A percentile compares a stretch with the other conserved stretches of the same genome.
Evolutionary conservation across 768 basidiomycete genomes (phyloP).

Genomic region (Butyriboletus loyo): DNA sequence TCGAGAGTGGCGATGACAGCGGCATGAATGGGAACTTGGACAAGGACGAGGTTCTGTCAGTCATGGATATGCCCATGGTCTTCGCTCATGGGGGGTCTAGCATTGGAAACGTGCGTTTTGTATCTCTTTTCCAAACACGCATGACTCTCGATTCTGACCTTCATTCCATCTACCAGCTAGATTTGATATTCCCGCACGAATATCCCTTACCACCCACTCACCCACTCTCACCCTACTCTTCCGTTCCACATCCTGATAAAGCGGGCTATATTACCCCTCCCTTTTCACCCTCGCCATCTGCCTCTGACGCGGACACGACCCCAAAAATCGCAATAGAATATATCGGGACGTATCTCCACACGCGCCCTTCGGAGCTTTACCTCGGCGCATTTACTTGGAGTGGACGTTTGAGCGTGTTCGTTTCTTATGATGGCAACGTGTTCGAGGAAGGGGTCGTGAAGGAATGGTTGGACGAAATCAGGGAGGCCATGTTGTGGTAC

Average conservation of each 20-base stretch:
- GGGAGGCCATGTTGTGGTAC: constrained; percentile 32
- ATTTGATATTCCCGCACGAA: constrained; percentile 32
- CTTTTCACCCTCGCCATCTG: not conserved
- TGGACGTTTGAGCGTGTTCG: constrained; percentile 32
- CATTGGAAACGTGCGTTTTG: constrained; percentile 28
- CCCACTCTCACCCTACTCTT: constrained; percentile 23
- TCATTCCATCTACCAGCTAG: constrained; percentile 24
- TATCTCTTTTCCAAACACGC: not conserved
- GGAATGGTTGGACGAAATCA: constrained; percentile 50
- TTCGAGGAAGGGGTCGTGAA: constrained; percentile 38
- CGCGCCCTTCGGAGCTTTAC: constrained; percentile 44
- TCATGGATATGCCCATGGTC: constrained; percentile 2
- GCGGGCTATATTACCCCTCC: constrained; percentile 4
- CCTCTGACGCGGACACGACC: not conserved
- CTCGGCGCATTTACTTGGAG: constrained; percentile 39
- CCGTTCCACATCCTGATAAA: constrained; percentile 11
- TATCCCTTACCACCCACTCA: constrained; percentile 32
- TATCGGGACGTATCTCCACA: constrained; percentile 30
- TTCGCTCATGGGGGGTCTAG: constrained; percentile 20
- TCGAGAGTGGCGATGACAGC: not conserved
- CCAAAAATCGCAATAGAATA: constrained; percentile 14
- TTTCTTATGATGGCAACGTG: constrained; percentile 45
- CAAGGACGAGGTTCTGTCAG: constrained; percentile 1
- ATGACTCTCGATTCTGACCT: not conserved
- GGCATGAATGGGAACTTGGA: not conserved